A percentile compares a stretch with the other conserved stretches of the same genome.
These are phyloP conservation scores for Fusarium staphyleae DNA, from an alignment of 2,329 filamentous ascomycete genomes.

Conservation along the genomic window DNA sequence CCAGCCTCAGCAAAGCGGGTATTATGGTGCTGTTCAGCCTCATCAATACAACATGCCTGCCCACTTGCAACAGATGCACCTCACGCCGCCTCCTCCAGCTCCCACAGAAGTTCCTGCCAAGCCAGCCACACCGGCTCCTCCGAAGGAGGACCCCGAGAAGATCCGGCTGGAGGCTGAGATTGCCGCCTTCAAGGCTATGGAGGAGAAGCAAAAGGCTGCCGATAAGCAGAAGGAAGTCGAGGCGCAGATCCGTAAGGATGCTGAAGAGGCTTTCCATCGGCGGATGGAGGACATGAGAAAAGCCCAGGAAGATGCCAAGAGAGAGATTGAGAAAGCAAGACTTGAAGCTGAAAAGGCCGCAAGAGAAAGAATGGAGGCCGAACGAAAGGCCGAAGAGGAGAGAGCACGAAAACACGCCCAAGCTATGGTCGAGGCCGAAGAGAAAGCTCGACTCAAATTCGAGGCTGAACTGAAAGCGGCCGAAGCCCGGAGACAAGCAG, in stretches of 20 bases:
- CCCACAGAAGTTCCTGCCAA: slow-evolving; percentile 49
- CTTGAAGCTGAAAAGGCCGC: slow-evolving; percentile 53
- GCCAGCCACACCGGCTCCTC: slow-evolving; percentile 50
- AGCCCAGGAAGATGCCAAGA: slow-evolving; percentile 41
- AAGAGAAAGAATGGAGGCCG: slow-evolving; percentile 54
- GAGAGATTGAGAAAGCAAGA: slow-evolving; percentile 47
- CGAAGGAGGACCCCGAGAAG: slow-evolving; percentile 62
- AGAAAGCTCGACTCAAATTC: slow-evolving; percentile 55
- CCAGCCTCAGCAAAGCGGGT: slow-evolving; percentile 35
- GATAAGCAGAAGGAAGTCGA: slow-evolving; percentile 55
- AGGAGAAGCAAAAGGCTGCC: slow-evolving; percentile 55
- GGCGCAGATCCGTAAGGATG: slow-evolving; percentile 54
- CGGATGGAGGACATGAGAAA: slow-evolving; percentile 40
- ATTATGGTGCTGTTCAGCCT: slow-evolving; percentile 43
- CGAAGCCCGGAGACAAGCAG: slow-evolving; percentile 37
- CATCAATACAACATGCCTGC: slow-evolving; percentile 42
- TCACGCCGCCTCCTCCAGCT: slow-evolving; percentile 49
- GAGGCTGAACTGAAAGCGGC: slow-evolving; percentile 53
- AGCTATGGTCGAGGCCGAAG: slow-evolving; percentile 45
- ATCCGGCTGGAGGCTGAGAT: slow-evolving; percentile 68
- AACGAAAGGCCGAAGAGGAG: slow-evolving; percentile 38
- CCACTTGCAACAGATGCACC: slow-evolving; percentile 51
- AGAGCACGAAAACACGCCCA: slow-evolving; percentile 46
- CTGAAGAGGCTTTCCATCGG: slow-evolving; percentile 51
- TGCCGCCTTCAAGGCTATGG: slow-evolving; percentile 55